A percentile compares a stretch with the other conserved stretches of the same genome.
Evolutionary conservation across 306 rosid species (phyloP).

Genomic region (Vigna trinervia): DNA sequence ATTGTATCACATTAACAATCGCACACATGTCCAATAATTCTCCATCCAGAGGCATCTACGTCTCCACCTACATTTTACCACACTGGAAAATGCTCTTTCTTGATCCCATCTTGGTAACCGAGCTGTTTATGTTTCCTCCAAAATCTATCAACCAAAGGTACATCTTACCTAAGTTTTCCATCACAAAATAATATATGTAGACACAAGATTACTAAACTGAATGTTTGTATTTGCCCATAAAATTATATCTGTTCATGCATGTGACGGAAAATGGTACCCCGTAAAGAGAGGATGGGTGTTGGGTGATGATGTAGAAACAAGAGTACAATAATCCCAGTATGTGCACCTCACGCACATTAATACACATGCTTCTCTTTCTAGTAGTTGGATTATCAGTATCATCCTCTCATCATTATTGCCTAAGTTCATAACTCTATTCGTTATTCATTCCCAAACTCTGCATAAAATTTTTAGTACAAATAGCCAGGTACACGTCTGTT

Average conservation of each 20-base stretch:
- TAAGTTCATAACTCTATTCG: conserved; percentile 35
- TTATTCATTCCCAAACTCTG: neutral
- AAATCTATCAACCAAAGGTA: conserved; percentile 48
- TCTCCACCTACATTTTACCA: conserved; percentile 32
- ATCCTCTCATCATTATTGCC: conserved; percentile 40
- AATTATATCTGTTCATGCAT: conserved; percentile 40
- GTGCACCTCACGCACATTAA: conserved; percentile 38
- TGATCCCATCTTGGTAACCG: conserved; percentile 69
- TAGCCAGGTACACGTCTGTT: conserved; percentile 12
- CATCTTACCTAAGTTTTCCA: conserved; percentile 41
- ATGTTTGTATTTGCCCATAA: conserved; percentile 55
- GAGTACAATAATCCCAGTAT: conserved; percentile 35
- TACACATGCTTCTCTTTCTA: conserved; percentile 36
- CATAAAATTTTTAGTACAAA: neutral
- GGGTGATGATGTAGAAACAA: conserved; percentile 46
- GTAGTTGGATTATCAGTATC: conserved; percentile 45
- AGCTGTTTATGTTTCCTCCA: conserved; percentile 48
- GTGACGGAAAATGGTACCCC: conserved; percentile 37
- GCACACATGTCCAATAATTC: conserved; percentile 63
- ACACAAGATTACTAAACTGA: conserved; percentile 40
- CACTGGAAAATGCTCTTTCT: conserved; percentile 54
- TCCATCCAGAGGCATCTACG: conserved; percentile 55
- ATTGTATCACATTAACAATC: conserved; percentile 48
- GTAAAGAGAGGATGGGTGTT: conserved; percentile 36
- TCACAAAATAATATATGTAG: conserved; percentile 35